Conservation (phyloP, 306 rosid species). For the Cucurbita maxima region DNA sequence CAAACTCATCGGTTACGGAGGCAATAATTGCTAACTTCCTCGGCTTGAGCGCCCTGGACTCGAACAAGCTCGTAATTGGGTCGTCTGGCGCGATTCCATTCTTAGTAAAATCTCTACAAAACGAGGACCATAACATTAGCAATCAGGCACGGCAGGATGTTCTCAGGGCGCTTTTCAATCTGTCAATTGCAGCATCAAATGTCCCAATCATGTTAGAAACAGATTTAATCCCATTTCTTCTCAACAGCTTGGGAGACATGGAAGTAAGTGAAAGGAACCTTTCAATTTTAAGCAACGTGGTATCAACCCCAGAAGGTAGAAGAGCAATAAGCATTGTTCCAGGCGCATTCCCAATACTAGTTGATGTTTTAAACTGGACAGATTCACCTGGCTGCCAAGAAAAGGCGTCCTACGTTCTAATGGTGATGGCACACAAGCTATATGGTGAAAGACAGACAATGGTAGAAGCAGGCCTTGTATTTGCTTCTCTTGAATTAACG, state of each 20-base stretch:
- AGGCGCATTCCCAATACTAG: conserved; percentile 39
- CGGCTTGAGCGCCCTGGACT: conserved; percentile 85
- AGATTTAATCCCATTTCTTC: conserved; percentile 37
- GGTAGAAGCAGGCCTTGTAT: conserved; percentile 73
- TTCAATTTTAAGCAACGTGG: conserved; percentile 61
- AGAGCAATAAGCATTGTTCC: conserved; percentile 41
- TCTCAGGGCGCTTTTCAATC: conserved; percentile 78
- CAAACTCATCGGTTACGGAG: conserved; percentile 48
- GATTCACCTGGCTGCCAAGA: conserved; percentile 91
- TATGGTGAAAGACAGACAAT: conserved; percentile 71
- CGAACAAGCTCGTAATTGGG: conserved; percentile 75
- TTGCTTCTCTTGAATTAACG: conserved; percentile 73
- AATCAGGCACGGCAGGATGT: conserved; percentile 74
- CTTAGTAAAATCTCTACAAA: conserved; percentile 44
- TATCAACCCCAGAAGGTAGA: conserved; percentile 66
- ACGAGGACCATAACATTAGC: conserved; percentile 19
- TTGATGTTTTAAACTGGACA: conserved; percentile 76
- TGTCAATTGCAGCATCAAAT: conserved; percentile 49
- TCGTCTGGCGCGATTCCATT: conserved; percentile 85
- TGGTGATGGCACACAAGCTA: conserved; percentile 89
- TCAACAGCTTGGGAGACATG: conserved; percentile 64
- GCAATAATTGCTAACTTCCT: conserved; percentile 89
- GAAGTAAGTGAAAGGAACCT: conserved; percentile 72
- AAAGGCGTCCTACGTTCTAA: conserved; percentile 71
- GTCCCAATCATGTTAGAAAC: conserved; percentile 59